Base-by-base conservation (phyloP, 257 asterid species). In the Galeopsis tetrahit region DNA sequence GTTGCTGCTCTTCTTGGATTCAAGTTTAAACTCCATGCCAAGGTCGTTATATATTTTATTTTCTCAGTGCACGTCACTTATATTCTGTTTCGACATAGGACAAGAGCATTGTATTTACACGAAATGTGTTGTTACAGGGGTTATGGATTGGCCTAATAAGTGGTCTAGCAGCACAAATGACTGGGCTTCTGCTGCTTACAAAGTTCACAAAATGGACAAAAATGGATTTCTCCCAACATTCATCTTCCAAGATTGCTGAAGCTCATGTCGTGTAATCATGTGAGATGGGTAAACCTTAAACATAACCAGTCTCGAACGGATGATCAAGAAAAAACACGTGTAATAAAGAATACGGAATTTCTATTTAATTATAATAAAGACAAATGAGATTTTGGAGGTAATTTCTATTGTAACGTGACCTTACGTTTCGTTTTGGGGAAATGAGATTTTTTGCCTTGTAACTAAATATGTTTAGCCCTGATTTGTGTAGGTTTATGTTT, bases 71-170 rank as follows among this genome's bases (percentile, higher is more conserved):
- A 5, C 1, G 43, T 38, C 43, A 38, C 1, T 38, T 38, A 38
- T 6, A 38, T 4, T 38, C 5, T 36, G 40, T 36, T 36, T 36
- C 40, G 51, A 44, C 5, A 44, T 10, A 44, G 14, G 51, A 44
- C 11, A 1, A 1, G 51, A 44, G 7, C 14, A 44, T 44, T 5
- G 14, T 44, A 44, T 10, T 44, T 44, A 44, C 51, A 44, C 51
- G 8, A 42, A 2, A 8, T 44, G 2, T 44, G n/a, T 49, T 49
- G 28, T 8, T 21, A 3, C 83, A 84, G 96, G 96, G 97, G 1
- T 69, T 91, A 31, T 89, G 96, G 96, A 82, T 78, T 13, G 97
- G 95, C 35, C 40, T 86, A 32, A 85, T 84, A 40, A 82, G 97
- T 69, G 97, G 97, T 0, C 75, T 91, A 4, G 74, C 77, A 31